Conservation (phyloP, 148 eudicot species). For the Dysphania ambrosioides region DNA sequence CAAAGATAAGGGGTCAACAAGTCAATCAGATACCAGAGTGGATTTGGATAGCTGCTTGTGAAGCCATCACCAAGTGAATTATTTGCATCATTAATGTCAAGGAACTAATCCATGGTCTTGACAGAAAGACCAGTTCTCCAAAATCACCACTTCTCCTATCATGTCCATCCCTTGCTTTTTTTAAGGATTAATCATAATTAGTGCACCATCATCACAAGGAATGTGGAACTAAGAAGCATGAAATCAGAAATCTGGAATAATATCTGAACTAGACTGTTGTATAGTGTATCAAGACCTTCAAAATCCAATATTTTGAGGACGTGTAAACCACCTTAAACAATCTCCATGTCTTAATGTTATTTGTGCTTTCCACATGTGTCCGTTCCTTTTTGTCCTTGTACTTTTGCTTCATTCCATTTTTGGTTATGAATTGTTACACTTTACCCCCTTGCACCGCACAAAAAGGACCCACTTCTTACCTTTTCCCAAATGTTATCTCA, state of each 20-base stretch:
- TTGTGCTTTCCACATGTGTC: no score
- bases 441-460: no score
- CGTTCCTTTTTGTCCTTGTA: no score
- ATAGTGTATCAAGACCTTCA: no score
- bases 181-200: slow-evolving; percentile 2
- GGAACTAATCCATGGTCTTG: background rate
- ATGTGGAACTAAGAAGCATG: background rate
- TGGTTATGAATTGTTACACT: no score
- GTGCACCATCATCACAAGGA: background rate
- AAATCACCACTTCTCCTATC: slow-evolving; percentile 4
- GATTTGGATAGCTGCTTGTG: no score
- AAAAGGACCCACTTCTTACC: no score
- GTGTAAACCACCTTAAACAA: background rate
- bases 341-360: no score
- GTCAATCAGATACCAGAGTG: slow-evolving; percentile 3
- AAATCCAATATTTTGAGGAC: background rate
- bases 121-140: background rate
- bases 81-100: background rate
- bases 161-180: background rate
- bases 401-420: no score
- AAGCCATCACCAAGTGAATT: background rate
- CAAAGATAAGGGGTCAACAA: background rate
- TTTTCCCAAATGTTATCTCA: no score
- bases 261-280: background rate
- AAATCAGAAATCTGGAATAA: slow-evolving; percentile 3